These are phyloP conservation scores for Leccinum subfulvum DNA, from an alignment of 1,284 basidiomycete species.

Conservation along the genomic window DNA sequence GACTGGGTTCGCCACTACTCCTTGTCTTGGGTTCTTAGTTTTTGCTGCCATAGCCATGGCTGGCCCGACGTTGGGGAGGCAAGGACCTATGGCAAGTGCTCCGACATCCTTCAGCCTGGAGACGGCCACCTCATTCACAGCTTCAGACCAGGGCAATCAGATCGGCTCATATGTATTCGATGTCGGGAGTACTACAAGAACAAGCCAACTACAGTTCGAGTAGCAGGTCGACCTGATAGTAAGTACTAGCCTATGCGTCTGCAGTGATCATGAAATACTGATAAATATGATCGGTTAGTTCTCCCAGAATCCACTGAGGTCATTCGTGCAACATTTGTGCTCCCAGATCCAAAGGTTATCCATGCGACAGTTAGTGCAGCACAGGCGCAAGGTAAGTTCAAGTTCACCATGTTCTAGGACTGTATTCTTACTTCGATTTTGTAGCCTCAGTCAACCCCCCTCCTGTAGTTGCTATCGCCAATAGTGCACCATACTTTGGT, in stretches of 20 bases:
- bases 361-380: not conserved
- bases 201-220: not conserved
- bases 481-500: not conserved
- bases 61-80: not conserved
- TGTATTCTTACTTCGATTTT: not conserved
- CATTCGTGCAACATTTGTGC: not conserved
- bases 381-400: not conserved
- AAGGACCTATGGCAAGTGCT: not conserved
- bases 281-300: too few species aligned
- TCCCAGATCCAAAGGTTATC: not conserved
- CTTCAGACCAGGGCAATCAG: not conserved
- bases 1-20: too few species aligned
- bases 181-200: not conserved
- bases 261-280: too few species aligned
- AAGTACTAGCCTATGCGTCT: not conserved
- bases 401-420: too few species aligned
- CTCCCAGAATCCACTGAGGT: too few species aligned
- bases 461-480: not conserved
- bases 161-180: not conserved
- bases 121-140: not conserved
- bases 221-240: not conserved
- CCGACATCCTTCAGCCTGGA: not conserved
- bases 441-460: not conserved
- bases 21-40: too few species aligned
- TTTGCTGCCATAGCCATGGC: not conserved